Evolutionary conservation across 2,329 filamentous ascomycete species (phyloP).

Genomic region (Aspergillus pseudonomiae): DNA sequence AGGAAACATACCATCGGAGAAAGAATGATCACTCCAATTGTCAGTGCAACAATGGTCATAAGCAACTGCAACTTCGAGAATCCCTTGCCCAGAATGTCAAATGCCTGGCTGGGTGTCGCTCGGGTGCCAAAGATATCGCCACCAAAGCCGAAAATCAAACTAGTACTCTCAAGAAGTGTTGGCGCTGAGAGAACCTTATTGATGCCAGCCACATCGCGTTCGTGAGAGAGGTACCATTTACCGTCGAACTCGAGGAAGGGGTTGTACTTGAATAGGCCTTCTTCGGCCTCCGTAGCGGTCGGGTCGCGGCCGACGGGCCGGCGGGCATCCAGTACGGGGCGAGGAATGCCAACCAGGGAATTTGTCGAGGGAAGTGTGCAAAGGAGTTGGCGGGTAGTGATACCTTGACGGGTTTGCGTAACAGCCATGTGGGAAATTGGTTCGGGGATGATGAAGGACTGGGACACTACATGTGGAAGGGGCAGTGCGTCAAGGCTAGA

Average conservation of each 20-base stretch:
- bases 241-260: slow-evolving; percentile 83
- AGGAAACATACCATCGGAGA: slow-evolving; percentile 76
- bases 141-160: slow-evolving; percentile 84
- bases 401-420: slow-evolving; percentile 88
- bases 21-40: slow-evolving; percentile 73
- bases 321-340: slow-evolving; percentile 78
- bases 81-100: slow-evolving; percentile 89
- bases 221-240: slow-evolving; percentile 77
- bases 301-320: slow-evolving; percentile 84
- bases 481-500: slow-evolving; percentile 71
- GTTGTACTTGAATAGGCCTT: slow-evolving; percentile 76
- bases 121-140: slow-evolving; percentile 83
- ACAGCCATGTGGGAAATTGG: slow-evolving; percentile 79
- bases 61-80: slow-evolving; percentile 90
- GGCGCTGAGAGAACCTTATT: slow-evolving; percentile 73
- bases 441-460: slow-evolving; percentile 78
- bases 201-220: slow-evolving; percentile 78
- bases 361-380: slow-evolving; percentile 74
- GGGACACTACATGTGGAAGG: slow-evolving; percentile 75
- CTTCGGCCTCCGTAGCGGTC: slow-evolving; percentile 75
- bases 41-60: slow-evolving; percentile 78
- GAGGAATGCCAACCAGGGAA: slow-evolving; percentile 77
- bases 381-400: slow-evolving; percentile 79
- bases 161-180: slow-evolving; percentile 87
- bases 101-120: slow-evolving; percentile 82